Base-by-base conservation (phyloP, 2,329 filamentous ascomycete genomes). In the Sporothrix brasiliensis region DNA sequence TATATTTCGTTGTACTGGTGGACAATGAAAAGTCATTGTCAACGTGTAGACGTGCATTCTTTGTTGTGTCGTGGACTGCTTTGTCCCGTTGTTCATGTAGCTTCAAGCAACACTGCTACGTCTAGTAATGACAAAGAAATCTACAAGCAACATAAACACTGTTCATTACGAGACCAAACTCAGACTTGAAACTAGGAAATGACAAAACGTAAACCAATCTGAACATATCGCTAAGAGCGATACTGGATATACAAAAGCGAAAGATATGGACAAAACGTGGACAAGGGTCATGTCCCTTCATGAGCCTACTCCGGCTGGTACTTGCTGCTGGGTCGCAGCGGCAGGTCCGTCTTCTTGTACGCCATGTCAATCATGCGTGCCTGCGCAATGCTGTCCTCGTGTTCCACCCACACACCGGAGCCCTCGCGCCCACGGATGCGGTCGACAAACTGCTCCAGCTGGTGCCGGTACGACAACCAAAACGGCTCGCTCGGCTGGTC, bases 401-500 rank as follows among this genome's bases (percentile, higher is more conserved):
- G 74, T 19, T 76, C 74, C 9, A 85, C 76, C 81, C 83, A 84
- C 2, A 78, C 70, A 0, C 77, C 78, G 4, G 79, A 76, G 7
- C 77, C 78, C 68, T 79, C 71, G 1, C 79, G 76, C 0, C 80
- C 81, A 60, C 79, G 79, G 61, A 85, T 73, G 44, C 75, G 76
- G 75, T 84, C 81, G 14, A 85, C 82, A 74, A 86, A 86, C 71
- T 81, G 78, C 75, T 85, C 83, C 41, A 86, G 77, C 77, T 82
- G 79, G 74, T 84, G 77, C 9, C 81, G 78, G 74, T 83, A 85
- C 16, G 80, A 80, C 41, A 78, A 76, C 83, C 83, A 85, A 69
- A 76, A 80, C 1, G 74, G 74, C 74, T 81, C 77, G 11, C 79
- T 76, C 3, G 76, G 75, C 53, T 75, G 73, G 27, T 72, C 70